These are phyloP conservation scores for Phyllosticta citrichinensis DNA, from an alignment of 2,329 filamentous ascomycete species.

Conservation along the genomic window DNA sequence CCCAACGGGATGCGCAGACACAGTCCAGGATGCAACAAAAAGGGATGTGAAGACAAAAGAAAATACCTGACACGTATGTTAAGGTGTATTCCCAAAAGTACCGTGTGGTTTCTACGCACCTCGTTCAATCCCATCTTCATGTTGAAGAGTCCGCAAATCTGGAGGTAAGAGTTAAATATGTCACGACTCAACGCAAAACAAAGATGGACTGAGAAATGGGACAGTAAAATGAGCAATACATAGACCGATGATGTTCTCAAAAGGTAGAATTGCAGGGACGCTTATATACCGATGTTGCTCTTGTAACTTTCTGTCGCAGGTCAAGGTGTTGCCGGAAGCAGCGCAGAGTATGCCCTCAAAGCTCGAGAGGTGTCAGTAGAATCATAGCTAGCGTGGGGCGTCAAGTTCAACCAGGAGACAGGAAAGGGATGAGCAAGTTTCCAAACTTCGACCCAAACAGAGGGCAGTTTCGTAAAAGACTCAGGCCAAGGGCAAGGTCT, in stretches of 20 bases:
- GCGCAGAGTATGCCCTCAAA: background rate
- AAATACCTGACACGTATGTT: background rate
- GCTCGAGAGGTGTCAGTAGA: background rate
- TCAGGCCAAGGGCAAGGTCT: background rate
- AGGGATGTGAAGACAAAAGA: background rate
- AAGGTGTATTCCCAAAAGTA: background rate
- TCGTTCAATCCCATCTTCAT: background rate
- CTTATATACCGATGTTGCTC: background rate
- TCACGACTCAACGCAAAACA: background rate
- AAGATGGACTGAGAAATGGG: too few species aligned
- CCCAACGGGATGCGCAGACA: background rate
- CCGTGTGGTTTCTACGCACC: background rate
- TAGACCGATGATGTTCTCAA: background rate
- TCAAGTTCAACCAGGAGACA: background rate
- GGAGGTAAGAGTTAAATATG: background rate
- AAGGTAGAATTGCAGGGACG: background rate
- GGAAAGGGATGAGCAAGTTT: background rate
- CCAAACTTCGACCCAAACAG: background rate
- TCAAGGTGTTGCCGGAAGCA: background rate
- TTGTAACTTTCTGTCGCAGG: background rate
- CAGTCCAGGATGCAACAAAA: background rate
- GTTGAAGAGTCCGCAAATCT: background rate
- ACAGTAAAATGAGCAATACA: background rate
- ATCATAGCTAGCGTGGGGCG: background rate
- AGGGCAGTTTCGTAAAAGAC: background rate